A percentile compares a stretch with the other conserved stretches of the same genome.
Evolutionary conservation across 768 basidiomycete species (phyloP).

Genomic region (Leccinum boreale): DNA sequence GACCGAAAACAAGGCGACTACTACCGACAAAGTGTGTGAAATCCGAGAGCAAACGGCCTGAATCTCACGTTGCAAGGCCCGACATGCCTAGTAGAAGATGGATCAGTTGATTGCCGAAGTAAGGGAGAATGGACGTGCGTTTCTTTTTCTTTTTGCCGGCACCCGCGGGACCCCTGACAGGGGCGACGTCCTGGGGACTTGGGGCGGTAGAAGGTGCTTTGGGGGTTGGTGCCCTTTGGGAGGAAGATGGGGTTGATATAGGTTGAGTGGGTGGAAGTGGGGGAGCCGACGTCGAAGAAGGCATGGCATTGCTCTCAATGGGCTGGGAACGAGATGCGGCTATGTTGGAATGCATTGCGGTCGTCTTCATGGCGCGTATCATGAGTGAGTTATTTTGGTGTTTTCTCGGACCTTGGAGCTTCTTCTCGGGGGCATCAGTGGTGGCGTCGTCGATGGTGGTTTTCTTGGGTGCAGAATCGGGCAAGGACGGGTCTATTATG

Average conservation of each 20-base stretch:
- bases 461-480: conserved; percentile 43
- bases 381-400: conserved; percentile 68
- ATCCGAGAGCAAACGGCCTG: not conserved
- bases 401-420: conserved; percentile 41
- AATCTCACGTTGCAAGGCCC: conserved; percentile 18
- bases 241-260: conserved; percentile 34
- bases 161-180: conserved; percentile 46
- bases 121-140: conserved; percentile 40
- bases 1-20: not conserved
- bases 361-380: conserved; percentile 76
- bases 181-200: conserved; percentile 42
- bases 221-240: conserved; percentile 28
- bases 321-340: conserved; percentile 42
- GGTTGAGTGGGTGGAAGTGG: conserved; percentile 24
- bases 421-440: conserved; percentile 19
- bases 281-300: conserved; percentile 23
- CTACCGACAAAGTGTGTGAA: not conserved
- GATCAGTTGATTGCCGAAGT: conserved; percentile 3
- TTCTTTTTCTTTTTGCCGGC: conserved; percentile 75
- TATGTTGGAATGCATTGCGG: conserved; percentile 64
- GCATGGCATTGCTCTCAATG: conserved; percentile 24
- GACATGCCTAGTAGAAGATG: conserved; percentile 24
- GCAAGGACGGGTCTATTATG: conserved; percentile 54
- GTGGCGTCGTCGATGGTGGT: conserved; percentile 21
- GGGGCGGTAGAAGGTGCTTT: conserved; percentile 33